Conservation (phyloP, 768 basidiomycete genomes). For the Boletellus emodensis region DNA sequence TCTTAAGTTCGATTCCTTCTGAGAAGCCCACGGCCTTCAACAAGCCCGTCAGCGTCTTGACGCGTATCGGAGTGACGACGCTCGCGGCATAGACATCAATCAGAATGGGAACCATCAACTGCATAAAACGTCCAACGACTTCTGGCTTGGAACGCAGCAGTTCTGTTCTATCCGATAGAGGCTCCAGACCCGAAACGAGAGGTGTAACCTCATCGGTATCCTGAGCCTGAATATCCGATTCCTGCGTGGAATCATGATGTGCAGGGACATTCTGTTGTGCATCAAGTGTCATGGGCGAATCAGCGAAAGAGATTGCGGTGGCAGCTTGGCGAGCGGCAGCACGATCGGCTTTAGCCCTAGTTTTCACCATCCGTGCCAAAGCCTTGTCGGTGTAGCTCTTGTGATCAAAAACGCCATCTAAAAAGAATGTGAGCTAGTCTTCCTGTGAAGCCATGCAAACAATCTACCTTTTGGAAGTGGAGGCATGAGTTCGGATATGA, state of each 20-base stretch:
- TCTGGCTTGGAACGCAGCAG: slow-evolving; percentile 67
- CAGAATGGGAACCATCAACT: slow-evolving; percentile 85
- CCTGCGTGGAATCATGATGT: slow-evolving; percentile 24
- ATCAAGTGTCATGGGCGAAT: slow-evolving; percentile 23
- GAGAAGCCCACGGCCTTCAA: slow-evolving; percentile 91
- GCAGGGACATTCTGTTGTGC: slow-evolving; percentile 11
- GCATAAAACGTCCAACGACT: slow-evolving; percentile 84
- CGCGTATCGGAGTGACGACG: slow-evolving; percentile 80
- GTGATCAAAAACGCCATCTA: slow-evolving; percentile 95
- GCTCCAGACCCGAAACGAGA: slow-evolving; percentile 31
- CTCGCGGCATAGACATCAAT: slow-evolving; percentile 99
- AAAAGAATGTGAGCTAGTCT: slow-evolving; percentile 2
- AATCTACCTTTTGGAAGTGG: slow-evolving; percentile 82
- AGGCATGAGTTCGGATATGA: slow-evolving; percentile 89
- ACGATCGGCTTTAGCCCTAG: slow-evolving; percentile 78
- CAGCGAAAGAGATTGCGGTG: slow-evolving; percentile 24
- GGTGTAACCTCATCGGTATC: slow-evolving; percentile 41
- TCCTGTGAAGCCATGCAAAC: not conserved
- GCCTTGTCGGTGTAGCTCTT: slow-evolving; percentile 88
- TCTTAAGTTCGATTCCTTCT: slow-evolving; percentile 68
- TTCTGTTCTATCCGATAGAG: slow-evolving; percentile 58
- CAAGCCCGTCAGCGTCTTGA: slow-evolving; percentile 83
- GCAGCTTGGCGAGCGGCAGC: slow-evolving; percentile 61
- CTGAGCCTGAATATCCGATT: slow-evolving; percentile 37
- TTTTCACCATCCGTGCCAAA: slow-evolving; percentile 68